Evolutionary conservation across 345 rosid species (phyloP), one percentile per base, ranked within the genome.

Genomic region (Rhodomyrtus tomentosa): DNA sequence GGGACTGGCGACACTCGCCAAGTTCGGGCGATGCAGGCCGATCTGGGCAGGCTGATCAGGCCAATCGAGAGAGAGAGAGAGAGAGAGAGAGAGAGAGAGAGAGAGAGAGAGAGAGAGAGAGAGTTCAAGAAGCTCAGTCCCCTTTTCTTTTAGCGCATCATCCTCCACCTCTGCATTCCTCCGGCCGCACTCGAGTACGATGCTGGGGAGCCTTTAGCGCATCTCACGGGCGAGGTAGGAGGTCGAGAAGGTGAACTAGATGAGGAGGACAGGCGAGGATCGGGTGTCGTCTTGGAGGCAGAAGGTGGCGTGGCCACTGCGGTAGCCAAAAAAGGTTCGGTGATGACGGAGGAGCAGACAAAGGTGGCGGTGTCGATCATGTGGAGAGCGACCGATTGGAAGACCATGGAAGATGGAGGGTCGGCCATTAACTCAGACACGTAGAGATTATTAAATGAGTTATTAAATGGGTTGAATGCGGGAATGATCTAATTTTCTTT

Each of bases 271-370:
- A 27, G 95, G 94, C 2, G 93, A 86, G 10, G 93, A 85, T 2
- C 90, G 89, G 25, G 92, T 86, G 84, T 91, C 84, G 53, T 95
- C 92, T 82, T 93, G 96, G 83, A 93, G 89, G 84, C 95, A 93
- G 88, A 95, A 93, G 86, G 94, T 93, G 50, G 93, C 96, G 0
- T 95, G 90, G 49, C 98, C 95, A 52, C 90, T 90, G 15, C 94
- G 87, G 91, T 91, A 93, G 2, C 96, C 95, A 55, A 93, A 95
- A 88, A 95, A 95, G 42, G 95, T 95, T 94, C 95, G 11, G 98
- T 92, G 6, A 92, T 80, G 55, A 89, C 10, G 76, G 86, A 15
- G 73, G 86, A 25, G 85, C 88, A 80, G 8, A 95, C 92, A 81
- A 93, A 87, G 62, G 93, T 93, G 3, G 98, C 90, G 24, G 93